Percentiles rank a stretch among this genome's conserved stretches.
phyloP scores from a whole-genome alignment of 2,329 filamentous ascomycete species.

The Metarhizium humberi region DNA sequence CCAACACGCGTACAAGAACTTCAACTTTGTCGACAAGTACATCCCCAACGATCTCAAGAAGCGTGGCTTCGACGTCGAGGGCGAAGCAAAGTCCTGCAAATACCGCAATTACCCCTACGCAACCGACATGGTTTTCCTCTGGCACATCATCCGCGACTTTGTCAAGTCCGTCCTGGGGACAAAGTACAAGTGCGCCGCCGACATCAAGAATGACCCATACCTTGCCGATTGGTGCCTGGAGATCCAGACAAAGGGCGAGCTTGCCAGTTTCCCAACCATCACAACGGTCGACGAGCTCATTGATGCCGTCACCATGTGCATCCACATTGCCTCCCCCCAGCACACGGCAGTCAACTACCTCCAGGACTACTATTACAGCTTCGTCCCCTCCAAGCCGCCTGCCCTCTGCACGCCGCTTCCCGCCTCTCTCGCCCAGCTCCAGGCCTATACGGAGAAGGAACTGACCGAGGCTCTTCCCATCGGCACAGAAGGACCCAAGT shows the following conservation, averaged over 20 bases:
- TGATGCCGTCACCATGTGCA: constrained; percentile 41
- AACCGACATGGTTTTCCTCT: constrained; percentile 34
- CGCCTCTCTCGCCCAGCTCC: constrained; percentile 18
- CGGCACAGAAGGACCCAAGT: not conserved
- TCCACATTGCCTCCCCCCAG: constrained; percentile 40
- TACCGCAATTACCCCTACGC: constrained; percentile 38
- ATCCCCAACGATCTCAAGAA: constrained; percentile 33
- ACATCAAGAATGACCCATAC: constrained; percentile 3
- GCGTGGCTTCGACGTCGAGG: constrained; percentile 31
- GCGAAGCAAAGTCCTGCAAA: constrained; percentile 21
- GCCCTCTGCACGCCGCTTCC: constrained; percentile 26
- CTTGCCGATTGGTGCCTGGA: constrained; percentile 32
- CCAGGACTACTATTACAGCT: constrained; percentile 39
- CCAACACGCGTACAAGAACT: constrained; percentile 30
- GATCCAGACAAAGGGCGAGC: constrained; percentile 26
- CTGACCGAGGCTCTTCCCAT: not conserved
- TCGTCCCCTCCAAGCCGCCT: constrained; percentile 35
- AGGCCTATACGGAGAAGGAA: constrained; percentile 16
- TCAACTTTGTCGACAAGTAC: constrained; percentile 34
- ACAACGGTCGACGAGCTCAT: constrained; percentile 29
- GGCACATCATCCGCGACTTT: constrained; percentile 31
- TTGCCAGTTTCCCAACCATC: constrained; percentile 33
- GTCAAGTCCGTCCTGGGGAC: constrained; percentile 15
- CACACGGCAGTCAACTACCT: constrained; percentile 43
- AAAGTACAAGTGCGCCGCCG: not conserved